Percentiles rank a stretch among this genome's conserved stretches.
Evolutionary conservation across 805 yeast genomes (phyloP).

Genomic region (Debaryomyces maramus): DNA sequence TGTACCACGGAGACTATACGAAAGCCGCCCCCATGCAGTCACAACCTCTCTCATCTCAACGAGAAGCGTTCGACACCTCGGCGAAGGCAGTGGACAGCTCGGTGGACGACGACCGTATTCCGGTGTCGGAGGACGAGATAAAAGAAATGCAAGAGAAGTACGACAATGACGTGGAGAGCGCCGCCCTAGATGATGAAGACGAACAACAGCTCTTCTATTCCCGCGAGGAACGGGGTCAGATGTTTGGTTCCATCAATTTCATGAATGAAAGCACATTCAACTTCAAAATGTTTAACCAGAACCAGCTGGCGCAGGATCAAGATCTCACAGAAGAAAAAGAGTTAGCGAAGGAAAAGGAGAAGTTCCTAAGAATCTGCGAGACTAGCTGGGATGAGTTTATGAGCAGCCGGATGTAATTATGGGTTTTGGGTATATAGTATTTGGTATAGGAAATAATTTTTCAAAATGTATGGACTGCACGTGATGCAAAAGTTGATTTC

Average conservation of each 20-base stretch:
- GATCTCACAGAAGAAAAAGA: slow-evolving; percentile 2
- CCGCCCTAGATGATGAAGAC: slow-evolving; percentile 7
- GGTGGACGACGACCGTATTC: slow-evolving; percentile 26
- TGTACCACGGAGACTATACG: slow-evolving; percentile 46
- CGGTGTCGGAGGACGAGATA: slow-evolving; percentile 31
- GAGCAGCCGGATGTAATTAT: slow-evolving; percentile 8
- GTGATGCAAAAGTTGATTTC: too few species aligned
- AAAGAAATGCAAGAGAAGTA: slow-evolving; percentile 33
- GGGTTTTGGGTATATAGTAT: not conserved
- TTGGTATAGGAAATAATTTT: too few species aligned
- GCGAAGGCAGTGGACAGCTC: slow-evolving; percentile 1
- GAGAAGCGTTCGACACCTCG: slow-evolving; percentile 32
- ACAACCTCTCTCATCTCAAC: slow-evolving; percentile 53
- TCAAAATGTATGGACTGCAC: too few species aligned
- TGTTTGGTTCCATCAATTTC: slow-evolving; percentile 37
- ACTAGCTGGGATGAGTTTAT: slow-evolving; percentile 45
- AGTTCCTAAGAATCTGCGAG: slow-evolving; percentile 43
- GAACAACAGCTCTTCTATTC: not conserved
- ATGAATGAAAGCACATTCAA: slow-evolving; percentile 38
- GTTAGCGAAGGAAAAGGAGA: slow-evolving; percentile 31
- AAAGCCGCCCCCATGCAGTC: slow-evolving; percentile 50
- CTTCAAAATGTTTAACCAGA: slow-evolving; percentile 29
- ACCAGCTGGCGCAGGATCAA: not conserved
- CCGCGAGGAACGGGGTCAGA: slow-evolving; percentile 15
- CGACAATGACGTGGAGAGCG: slow-evolving; percentile 10